Evolutionary conservation across 768 basidiomycete species (phyloP), one percentile per base, ranked within the genome.

Genomic region (Rhodotorula kratochvilovae): DNA sequence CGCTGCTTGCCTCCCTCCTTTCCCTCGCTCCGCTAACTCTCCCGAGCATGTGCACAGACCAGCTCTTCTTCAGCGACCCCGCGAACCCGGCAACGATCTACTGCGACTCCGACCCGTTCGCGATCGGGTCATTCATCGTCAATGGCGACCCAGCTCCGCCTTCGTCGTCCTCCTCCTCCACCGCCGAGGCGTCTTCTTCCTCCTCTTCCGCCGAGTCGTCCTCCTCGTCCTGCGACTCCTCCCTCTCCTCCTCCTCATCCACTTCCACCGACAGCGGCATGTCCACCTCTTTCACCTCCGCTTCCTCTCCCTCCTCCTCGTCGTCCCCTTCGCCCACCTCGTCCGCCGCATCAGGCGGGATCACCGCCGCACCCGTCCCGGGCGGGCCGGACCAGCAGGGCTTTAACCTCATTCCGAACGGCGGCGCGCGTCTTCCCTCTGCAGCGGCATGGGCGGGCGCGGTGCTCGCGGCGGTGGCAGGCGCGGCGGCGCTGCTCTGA

Each of bases 21-120:
- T 17, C 29, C 29, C 23, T 27, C 33, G 15, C 25, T 16, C 25
- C 31, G 13, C 55, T 62, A 1, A 39, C 65, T 7, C 27, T 5
- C n/a, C 13, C 21, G 15, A 29, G 27, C 12, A 31, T 46, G 15
- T 21, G 3, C 15, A 12, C 19, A 72, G 71, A 73, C 46, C 67
- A 68, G 58, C 67, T 73, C 48, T 73, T 73, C 67, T 42, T 73
- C 45, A 16, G 67, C 39, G 67, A 73, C 31, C 71, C 71, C 1
- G 36, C 56, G 8, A 45, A 68, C 36, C 43, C 71, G 0, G 48
- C 29, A 29, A 62, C 36, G 31, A 54, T 68, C n/a, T 73, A 73
- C 43, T 50, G 50, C 61, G 54, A 68, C 16, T 73, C 71, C 4
- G 67, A 61, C 36, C 63, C 66, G 25, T 73, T 73, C 50, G 33